Conservation (phyloP, 2,329 filamentous ascomycete genomes). For the Dothistroma pini region DNA sequence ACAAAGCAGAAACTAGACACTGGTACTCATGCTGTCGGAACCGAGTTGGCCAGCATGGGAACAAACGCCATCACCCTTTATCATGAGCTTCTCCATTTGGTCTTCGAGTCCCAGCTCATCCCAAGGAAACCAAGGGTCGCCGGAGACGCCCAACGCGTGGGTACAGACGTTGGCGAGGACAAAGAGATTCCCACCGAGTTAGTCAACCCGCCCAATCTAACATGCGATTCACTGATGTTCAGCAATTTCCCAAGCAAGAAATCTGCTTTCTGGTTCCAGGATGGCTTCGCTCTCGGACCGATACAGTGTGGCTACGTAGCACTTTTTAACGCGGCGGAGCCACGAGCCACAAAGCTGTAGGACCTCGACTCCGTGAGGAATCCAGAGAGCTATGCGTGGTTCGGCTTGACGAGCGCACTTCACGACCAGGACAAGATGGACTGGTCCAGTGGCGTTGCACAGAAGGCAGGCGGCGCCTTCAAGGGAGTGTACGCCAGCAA, state of each 20-base stretch:
- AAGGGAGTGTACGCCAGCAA: neutral
- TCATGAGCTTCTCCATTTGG: conserved; percentile 1
- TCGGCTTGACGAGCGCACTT: neutral
- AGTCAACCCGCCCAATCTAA: neutral
- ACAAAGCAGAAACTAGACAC: neutral
- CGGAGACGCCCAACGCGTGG: neutral
- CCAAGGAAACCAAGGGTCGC: neutral
- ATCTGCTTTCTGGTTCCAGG: neutral
- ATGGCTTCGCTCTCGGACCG: neutral
- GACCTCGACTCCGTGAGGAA: neutral
- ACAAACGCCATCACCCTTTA: neutral
- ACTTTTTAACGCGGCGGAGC: neutral
- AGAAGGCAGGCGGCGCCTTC: neutral
- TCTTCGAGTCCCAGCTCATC: neutral
- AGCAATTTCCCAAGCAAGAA: neutral
- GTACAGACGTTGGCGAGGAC: neutral
- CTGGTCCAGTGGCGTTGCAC: neutral
- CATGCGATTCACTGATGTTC: neutral
- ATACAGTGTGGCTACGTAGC: neutral
- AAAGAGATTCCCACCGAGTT: neutral
- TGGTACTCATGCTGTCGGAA: neutral
- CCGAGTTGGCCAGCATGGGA: neutral
- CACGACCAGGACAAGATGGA: neutral
- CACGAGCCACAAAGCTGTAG: neutral
- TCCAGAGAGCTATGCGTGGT: neutral